Evolutionary conservation across 805 yeast species (phyloP).

Genomic region (Candida andamanensis): DNA sequence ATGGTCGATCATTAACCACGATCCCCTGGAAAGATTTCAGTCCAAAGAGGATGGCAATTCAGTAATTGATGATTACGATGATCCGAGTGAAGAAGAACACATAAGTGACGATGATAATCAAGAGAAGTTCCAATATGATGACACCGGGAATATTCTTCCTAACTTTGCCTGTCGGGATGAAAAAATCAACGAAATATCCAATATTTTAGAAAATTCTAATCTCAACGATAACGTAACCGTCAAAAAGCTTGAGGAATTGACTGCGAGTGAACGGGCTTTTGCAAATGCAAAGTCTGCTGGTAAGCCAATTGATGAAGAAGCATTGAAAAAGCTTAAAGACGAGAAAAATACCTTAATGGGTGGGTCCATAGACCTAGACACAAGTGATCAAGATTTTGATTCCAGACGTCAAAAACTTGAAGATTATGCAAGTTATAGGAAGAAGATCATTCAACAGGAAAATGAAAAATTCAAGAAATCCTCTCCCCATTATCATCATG

Average conservation of each 20-base stretch:
- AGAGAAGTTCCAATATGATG: conserved; percentile 53
- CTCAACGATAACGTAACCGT: conserved; percentile 43
- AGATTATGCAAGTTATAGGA: conserved; percentile 54
- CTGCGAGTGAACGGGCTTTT: conserved; percentile 56
- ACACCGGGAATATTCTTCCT: conserved; percentile 55
- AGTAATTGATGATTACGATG: conserved; percentile 24
- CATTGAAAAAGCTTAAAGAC: conserved; percentile 26
- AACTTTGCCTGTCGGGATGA: conserved; percentile 47
- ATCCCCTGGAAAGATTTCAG: conserved; percentile 61
- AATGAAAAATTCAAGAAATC: conserved; percentile 25
- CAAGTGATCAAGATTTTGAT: conserved; percentile 42
- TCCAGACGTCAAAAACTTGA: conserved; percentile 48
- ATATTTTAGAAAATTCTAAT: conserved; percentile 34
- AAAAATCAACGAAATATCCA: conserved; percentile 33
- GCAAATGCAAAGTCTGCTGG: conserved; percentile 51
- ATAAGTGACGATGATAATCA: conserved; percentile 55
- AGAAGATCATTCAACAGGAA: conserved; percentile 56
- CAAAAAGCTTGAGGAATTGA: conserved; percentile 48
- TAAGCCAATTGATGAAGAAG: conserved; percentile 26
- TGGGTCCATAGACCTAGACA: conserved; percentile 34
- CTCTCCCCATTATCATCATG: too few species aligned
- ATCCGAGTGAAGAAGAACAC: conserved; percentile 55
- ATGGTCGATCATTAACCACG: conserved; percentile 67
- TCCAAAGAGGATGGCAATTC: conserved; percentile 6
- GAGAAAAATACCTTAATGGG: conserved; percentile 40